Evolutionary conservation across 257 asterid species (phyloP).

Genomic region (Cordia subcordata): DNA sequence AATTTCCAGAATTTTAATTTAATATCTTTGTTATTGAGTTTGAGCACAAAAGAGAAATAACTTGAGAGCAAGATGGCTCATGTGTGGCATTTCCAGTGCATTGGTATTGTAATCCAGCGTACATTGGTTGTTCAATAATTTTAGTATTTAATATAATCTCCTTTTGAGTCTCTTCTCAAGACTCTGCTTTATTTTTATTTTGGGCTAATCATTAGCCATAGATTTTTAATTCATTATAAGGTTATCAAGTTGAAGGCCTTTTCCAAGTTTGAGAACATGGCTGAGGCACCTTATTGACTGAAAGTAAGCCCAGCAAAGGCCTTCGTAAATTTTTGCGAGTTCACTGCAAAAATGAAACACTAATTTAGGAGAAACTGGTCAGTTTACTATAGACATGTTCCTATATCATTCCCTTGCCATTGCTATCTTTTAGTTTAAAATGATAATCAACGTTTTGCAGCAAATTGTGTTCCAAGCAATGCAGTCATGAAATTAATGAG

Average conservation of each 20-base stretch:
- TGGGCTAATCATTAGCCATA: neutral
- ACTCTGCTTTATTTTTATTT: too few relatives aligned
- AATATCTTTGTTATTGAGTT: too few relatives aligned
- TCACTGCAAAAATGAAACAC: constrained; percentile 61
- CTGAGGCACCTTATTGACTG: constrained; percentile 67
- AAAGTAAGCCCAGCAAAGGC: constrained; percentile 72
- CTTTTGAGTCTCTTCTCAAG: too few relatives aligned
- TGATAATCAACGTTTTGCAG: constrained; percentile 25
- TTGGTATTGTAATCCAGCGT: too few relatives aligned
- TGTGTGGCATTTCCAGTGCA: too few relatives aligned
- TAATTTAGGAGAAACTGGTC: constrained; percentile 84
- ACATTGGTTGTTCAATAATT: too few relatives aligned
- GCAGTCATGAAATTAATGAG: constrained; percentile 87
- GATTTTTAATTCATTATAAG: constrained; percentile 18
- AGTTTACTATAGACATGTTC: constrained; percentile 12
- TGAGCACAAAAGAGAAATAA: too few relatives aligned
- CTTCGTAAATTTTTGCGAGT: constrained; percentile 67
- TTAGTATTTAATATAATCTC: too few relatives aligned
- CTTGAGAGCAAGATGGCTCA: too few relatives aligned
- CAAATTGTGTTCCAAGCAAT: constrained; percentile 77
- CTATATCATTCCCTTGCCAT: neutral
- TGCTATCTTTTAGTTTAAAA: neutral
- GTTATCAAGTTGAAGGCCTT: constrained; percentile 78
- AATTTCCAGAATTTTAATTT: too few relatives aligned
- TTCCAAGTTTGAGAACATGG: constrained; percentile 72